A percentile compares a stretch with the other conserved stretches of the same genome.
Evolutionary conservation across 208 protist species (phyloP).

Genomic region (Trypanosoma congolense): DNA sequence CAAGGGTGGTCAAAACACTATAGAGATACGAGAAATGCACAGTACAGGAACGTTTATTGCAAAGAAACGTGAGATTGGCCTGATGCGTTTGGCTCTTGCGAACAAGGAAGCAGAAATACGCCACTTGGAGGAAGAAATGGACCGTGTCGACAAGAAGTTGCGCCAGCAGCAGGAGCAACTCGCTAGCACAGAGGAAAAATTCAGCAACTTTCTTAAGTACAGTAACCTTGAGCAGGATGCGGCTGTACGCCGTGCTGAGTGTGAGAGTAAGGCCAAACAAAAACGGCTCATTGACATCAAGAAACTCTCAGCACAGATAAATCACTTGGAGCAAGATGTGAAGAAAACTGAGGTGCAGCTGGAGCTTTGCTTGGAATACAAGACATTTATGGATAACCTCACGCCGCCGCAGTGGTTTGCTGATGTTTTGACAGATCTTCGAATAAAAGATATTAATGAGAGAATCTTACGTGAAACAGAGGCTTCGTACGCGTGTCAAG

Average conservation of each 20-base stretch:
- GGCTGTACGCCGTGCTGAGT: constrained; percentile 90
- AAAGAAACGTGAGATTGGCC: constrained; percentile 94
- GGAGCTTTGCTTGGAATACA: constrained; percentile 88
- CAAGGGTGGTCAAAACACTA: constrained; percentile 7
- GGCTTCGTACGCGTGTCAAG: constrained; percentile 30
- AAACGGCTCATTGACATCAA: constrained; percentile 94
- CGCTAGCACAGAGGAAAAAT: constrained; percentile 88
- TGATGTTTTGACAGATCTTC: constrained; percentile 68
- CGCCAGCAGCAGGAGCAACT: constrained; percentile 92
- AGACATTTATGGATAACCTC: constrained; percentile 90
- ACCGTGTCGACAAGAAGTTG: constrained; percentile 86
- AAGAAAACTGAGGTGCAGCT: constrained; percentile 88
- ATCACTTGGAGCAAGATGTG: constrained; percentile 84
- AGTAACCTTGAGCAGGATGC: constrained; percentile 94
- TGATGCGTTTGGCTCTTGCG: constrained; percentile 92
- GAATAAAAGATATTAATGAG: constrained; percentile 52
- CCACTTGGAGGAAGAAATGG: constrained; percentile 91
- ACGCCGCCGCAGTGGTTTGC: constrained; percentile 81
- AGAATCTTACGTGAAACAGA: constrained; percentile 60
- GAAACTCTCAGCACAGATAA: constrained; percentile 90
- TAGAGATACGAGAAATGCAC: constrained; percentile 66
- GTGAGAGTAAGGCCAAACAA: constrained; percentile 87
- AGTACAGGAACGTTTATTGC: constrained; percentile 90
- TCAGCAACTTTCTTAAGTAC: constrained; percentile 93
- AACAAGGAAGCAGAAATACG: constrained; percentile 92